Conservation (phyloP, 1,139 yeast species). For the Candida frijolesensis region DNA sequence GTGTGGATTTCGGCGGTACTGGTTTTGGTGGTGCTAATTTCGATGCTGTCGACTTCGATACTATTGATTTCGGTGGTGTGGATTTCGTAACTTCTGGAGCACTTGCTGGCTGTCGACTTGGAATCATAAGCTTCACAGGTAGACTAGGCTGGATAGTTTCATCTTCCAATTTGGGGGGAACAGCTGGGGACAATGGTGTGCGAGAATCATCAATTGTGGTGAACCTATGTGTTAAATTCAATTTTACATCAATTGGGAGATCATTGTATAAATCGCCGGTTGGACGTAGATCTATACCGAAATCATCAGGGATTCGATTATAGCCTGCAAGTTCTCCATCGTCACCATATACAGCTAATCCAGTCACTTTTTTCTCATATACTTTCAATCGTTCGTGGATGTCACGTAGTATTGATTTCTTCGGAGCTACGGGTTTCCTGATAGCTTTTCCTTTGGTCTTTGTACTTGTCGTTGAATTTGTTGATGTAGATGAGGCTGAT, state of each 20-base stretch:
- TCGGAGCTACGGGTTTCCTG: neutral
- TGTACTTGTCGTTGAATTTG: neutral
- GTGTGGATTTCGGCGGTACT: too few relatives aligned
- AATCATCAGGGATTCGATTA: slow-evolving; percentile 1
- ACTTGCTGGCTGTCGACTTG: too few relatives aligned
- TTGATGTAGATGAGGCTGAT: neutral
- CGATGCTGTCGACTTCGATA: too few relatives aligned
- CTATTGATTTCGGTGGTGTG: too few relatives aligned
- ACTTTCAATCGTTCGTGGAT: slow-evolving; percentile 1
- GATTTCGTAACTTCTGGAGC: too few relatives aligned
- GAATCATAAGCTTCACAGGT: too few relatives aligned
- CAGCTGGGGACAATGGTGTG: neutral
- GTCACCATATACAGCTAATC: slow-evolving; percentile 19
- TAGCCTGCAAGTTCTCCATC: slow-evolving; percentile 11
- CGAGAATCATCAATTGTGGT: too few relatives aligned
- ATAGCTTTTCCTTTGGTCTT: neutral
- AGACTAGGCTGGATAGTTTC: neutral
- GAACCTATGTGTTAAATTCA: neutral
- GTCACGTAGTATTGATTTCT: neutral
- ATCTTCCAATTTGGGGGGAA: neutral
- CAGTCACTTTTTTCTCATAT: slow-evolving; percentile 7
- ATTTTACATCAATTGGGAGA: neutral
- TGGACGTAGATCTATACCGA: neutral
- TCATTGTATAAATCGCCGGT: neutral
- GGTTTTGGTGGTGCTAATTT: too few relatives aligned